Evolutionary conservation across 345 rosid genomes (phyloP), one percentile per base, ranked within the genome.

Genomic region (Eutrema japonicum): DNA sequence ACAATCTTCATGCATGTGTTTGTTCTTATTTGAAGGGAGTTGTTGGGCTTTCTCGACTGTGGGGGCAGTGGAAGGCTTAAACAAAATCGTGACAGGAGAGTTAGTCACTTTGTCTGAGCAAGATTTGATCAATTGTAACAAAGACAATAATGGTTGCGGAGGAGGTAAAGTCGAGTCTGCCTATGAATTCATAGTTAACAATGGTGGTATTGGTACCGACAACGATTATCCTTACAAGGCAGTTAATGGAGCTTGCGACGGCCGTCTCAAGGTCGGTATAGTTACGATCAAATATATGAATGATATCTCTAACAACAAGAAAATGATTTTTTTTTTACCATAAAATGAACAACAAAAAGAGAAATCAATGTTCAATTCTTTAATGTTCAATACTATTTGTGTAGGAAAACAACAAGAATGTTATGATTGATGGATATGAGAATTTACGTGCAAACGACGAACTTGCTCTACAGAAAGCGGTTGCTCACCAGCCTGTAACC

Each of bases 11-110:
- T 64, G 77, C n/a, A 46, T 45, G 22, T 32, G 22, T 52, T 73
- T 64, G 9, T 55, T 57, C 2, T 57, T 7, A 4, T 51, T 7
- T 71, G 16, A 83, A 89, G 96, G 92, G 68, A 84, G 93, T 70
- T 93, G 97, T 53, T 90, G 98, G 98, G 98, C 97, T 0, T 93
- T 93, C 64, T 88, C 98, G 0, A 84, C 96, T 0, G 87, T 88
- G 47, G 93, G 89, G 10, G 90, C 93, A 2, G 79, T 91, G 4
- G 93, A 93, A 80, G 89, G 97, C 54, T 78, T 91, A 80, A 83
- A 83, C 85, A 76, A 85, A 71, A 83, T 93, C 36, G 83, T 78
- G 69, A 88, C 90, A 0, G 88, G 91, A 29, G 77, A 78, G 9
- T 68, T 91, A 58, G 43, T 79, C 26, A 82, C 91, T 51, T 81